Conservation (phyloP, 2,329 filamentous ascomycete genomes). For the Sphaceloma murrayae region DNA sequence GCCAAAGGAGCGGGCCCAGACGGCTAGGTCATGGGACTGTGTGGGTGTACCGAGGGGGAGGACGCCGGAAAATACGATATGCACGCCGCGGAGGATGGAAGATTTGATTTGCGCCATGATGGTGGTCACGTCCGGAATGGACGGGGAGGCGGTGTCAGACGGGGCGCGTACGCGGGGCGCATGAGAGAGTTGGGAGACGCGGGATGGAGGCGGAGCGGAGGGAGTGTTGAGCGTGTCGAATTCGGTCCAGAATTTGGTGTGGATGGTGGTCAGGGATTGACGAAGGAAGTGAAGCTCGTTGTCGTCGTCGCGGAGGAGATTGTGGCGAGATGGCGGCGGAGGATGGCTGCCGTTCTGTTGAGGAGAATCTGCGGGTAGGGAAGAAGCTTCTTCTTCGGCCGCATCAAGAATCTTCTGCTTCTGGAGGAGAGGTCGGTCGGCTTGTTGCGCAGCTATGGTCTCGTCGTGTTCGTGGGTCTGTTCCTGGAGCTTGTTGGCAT, state of each 20-base stretch:
- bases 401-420: constrained; percentile 87
- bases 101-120: constrained; percentile 78
- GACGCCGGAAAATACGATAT: constrained; percentile 82
- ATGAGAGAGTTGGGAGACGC: constrained; percentile 43
- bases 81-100: constrained; percentile 61
- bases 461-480: constrained; percentile 82
- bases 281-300: constrained; percentile 69
- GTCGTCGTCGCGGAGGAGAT: constrained; percentile 80
- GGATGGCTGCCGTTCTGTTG: constrained; percentile 30
- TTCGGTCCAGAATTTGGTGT: constrained; percentile 70
- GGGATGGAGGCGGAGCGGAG: constrained; percentile 13
- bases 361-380: constrained; percentile 33
- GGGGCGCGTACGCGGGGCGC: constrained; percentile 42
- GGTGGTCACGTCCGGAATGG: constrained; percentile 74
- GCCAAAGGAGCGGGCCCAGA: constrained; percentile 81
- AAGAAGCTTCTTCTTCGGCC: constrained; percentile 55
- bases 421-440: constrained; percentile 78
- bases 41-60: constrained; percentile 74
- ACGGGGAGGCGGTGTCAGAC: constrained; percentile 39
- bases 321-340: constrained; percentile 48
- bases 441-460: constrained; percentile 76
- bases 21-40: constrained; percentile 68
- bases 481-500: constrained; percentile 57
- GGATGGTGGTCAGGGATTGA: constrained; percentile 63
- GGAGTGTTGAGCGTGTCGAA: constrained; percentile 47